phyloP scores from a whole-genome alignment of 805 yeast genomes.

The Brettanomyces custersianus region DNA sequence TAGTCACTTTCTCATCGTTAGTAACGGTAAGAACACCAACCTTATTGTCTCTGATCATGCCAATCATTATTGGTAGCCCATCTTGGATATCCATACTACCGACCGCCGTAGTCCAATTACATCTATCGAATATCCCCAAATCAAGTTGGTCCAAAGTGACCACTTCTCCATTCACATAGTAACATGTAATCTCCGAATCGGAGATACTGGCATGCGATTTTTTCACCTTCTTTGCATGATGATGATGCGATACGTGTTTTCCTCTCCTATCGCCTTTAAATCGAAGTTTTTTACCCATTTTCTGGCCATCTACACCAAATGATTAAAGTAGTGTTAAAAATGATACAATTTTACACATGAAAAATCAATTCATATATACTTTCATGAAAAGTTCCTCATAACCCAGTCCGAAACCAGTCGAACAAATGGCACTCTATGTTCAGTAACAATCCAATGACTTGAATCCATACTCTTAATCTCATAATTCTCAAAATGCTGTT shows the following conservation, averaged over 20 bases:
- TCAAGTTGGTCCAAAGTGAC: slow-evolving; percentile 13
- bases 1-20: slow-evolving; percentile 6
- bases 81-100: slow-evolving; percentile 17
- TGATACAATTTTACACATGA: neutral
- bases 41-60: slow-evolving; percentile 7
- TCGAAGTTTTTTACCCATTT: slow-evolving; percentile 24
- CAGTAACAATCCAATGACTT: slow-evolving; percentile 91
- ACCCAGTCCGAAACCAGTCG: slow-evolving; percentile 45
- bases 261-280: slow-evolving; percentile 24
- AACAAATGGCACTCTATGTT: slow-evolving; percentile 67
- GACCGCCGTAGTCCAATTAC: slow-evolving; percentile 24
- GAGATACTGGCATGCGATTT: neutral
- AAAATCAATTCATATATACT: neutral
- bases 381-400: slow-evolving; percentile 1
- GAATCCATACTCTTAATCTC: slow-evolving; percentile 61
- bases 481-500: slow-evolving; percentile 50
- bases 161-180: slow-evolving; percentile 18
- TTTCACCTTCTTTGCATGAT: slow-evolving; percentile 3
- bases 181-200: slow-evolving; percentile 5
- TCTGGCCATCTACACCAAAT: no score
- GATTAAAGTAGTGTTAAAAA: no score
- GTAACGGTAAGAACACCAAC: slow-evolving; percentile 12
- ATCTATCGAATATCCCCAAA: slow-evolving; percentile 5
- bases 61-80: slow-evolving; percentile 14
- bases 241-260: slow-evolving; percentile 8